Evolutionary conservation across 805 yeast species (phyloP).

Genomic region (Lachancea kluyveri): DNA sequence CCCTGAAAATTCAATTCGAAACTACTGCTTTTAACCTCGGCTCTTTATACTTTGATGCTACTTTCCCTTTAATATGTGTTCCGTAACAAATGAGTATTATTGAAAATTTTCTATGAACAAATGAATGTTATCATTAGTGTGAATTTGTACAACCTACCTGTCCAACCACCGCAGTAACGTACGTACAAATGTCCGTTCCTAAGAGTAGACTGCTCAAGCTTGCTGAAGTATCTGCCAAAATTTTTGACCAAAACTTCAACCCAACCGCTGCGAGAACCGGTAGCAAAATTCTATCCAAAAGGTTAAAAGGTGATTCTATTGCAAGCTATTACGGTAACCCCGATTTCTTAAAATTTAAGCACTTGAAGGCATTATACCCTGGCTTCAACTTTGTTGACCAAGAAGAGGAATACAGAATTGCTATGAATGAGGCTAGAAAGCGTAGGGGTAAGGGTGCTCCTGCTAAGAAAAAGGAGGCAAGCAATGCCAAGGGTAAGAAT

Average conservation of each 20-base stretch:
- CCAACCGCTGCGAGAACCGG: conserved; percentile 67
- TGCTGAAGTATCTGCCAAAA: conserved; percentile 53
- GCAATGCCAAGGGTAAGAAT: conserved; percentile 32
- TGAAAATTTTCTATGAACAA: too few species aligned
- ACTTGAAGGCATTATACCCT: conserved; percentile 49
- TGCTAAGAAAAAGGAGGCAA: conserved; percentile 53
- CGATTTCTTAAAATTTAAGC: conserved; percentile 57
- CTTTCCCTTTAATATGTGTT: too few species aligned
- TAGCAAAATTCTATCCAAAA: conserved; percentile 57
- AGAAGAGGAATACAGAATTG: conserved; percentile 62
- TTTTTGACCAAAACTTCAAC: conserved; percentile 67
- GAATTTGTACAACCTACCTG: too few species aligned
- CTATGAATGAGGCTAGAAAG: conserved; percentile 58
- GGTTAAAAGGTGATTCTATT: conserved; percentile 67
- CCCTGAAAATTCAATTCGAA: too few species aligned
- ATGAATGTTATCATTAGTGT: too few species aligned
- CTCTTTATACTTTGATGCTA: too few species aligned
- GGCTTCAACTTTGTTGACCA: conserved; percentile 51
- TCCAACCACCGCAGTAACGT: too few species aligned
- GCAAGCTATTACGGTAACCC: conserved; percentile 71
- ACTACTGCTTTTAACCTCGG: too few species aligned
- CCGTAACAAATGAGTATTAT: too few species aligned
- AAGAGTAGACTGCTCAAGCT: conserved; percentile 48
- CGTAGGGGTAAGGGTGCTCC: conserved; percentile 90
- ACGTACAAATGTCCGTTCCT: conserved; percentile 35